Conservation (phyloP, 805 yeast species). For the Hanseniaspora occidentalis region DNA sequence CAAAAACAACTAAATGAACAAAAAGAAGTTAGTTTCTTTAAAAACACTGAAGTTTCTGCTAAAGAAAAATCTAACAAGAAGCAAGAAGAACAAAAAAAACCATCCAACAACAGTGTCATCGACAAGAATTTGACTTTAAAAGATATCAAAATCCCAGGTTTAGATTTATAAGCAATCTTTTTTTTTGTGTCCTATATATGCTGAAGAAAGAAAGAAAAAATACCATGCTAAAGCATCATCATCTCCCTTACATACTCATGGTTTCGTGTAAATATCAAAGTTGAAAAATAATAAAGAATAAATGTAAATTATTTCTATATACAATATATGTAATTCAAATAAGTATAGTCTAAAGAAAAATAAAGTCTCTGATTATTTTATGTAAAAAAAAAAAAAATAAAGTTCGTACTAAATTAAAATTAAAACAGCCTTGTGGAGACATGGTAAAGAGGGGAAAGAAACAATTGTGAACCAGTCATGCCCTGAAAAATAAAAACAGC, state of each 20-base stretch:
- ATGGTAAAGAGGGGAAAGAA: too few species aligned
- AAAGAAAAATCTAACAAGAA: neutral
- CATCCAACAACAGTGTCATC: conserved; percentile 7
- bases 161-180: conserved; percentile 10
- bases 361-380: too few species aligned
- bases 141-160: conserved; percentile 20
- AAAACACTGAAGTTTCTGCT: neutral
- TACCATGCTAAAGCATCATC: too few species aligned
- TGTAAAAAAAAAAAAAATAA: too few species aligned
- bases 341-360: neutral
- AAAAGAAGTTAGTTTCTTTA: conserved; percentile 1
- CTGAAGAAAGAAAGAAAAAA: neutral
- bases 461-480: too few species aligned
- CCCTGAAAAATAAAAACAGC: neutral
- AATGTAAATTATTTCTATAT: too few species aligned
- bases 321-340: too few species aligned
- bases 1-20: conserved; percentile 1
- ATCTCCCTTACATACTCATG: too few species aligned
- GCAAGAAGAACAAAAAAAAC: conserved; percentile 3
- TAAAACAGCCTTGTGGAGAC: too few species aligned
- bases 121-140: conserved; percentile 15
- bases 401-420: too few species aligned
- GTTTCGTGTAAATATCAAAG: neutral
- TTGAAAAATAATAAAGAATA: neutral
- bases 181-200: too few species aligned